Percentiles rank a stretch among this genome's conserved stretches.
Evolutionary conservation across 73 alveolate species (phyloP).

Genomic region (Paramecium octaurelia): DNA sequence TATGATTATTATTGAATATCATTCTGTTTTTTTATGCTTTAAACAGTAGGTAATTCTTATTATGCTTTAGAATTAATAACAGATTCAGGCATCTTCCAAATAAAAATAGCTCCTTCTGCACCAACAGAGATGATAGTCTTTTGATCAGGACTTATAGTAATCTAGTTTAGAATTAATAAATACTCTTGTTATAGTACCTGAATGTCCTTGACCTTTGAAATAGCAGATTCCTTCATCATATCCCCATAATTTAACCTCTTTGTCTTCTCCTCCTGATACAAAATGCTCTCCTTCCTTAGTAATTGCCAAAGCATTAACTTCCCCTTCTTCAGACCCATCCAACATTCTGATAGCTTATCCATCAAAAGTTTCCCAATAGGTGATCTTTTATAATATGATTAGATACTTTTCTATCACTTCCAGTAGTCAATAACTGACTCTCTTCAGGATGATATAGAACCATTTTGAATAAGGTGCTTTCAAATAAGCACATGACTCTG

Average conservation of each 20-base stretch:
- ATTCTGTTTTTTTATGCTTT: neutral
- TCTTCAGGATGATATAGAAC: slow-evolving; percentile 98
- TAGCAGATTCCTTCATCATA: slow-evolving; percentile 93
- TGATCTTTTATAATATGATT: slow-evolving; percentile 41
- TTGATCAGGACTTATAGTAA: slow-evolving; percentile 90
- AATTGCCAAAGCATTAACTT: slow-evolving; percentile 96
- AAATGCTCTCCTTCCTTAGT: slow-evolving; percentile 96
- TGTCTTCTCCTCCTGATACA: slow-evolving; percentile 98
- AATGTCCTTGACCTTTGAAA: slow-evolving; percentile 91
- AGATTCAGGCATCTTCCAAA: slow-evolving; percentile 95
- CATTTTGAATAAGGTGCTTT: slow-evolving; percentile 98
- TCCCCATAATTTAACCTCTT: slow-evolving; percentile 95
- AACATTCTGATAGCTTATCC: slow-evolving; percentile 96
- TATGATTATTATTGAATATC: neutral
- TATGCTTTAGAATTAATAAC: slow-evolving; percentile 55
- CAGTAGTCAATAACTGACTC: slow-evolving; percentile 95
- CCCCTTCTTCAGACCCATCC: slow-evolving; percentile 99
- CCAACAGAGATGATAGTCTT: slow-evolving; percentile 87
- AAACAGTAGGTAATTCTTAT: slow-evolving; percentile 59
- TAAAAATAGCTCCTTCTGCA: slow-evolving; percentile 97
- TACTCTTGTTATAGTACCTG: slow-evolving; percentile 87
- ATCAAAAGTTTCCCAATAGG: slow-evolving; percentile 98
- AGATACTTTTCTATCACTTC: neutral
- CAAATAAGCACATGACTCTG: slow-evolving; percentile 96
- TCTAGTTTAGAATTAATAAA: slow-evolving; percentile 30